phyloP scores from a whole-genome alignment of 1,284 basidiomycete genomes.

The Cutaneotrichosporon dermatis region DNA sequence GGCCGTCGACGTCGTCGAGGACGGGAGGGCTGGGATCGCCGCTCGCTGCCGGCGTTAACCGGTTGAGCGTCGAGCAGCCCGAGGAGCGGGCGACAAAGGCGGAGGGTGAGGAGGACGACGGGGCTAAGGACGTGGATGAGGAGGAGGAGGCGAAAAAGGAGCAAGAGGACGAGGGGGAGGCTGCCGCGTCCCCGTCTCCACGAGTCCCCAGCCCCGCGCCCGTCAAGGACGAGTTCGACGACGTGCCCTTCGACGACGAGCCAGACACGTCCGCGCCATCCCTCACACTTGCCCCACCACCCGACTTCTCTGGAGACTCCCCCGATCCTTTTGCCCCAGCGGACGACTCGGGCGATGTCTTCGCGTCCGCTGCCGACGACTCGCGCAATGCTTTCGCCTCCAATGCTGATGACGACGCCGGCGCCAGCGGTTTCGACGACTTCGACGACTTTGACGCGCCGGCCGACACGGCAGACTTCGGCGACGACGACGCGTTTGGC shows the following conservation, averaged over 20 bases:
- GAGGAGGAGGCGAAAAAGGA: not conserved
- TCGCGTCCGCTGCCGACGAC: too few species aligned
- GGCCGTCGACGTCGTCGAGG: not conserved
- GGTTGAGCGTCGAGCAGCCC: too few species aligned
- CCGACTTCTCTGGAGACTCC: not conserved
- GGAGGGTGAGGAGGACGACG: not conserved
- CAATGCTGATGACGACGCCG: conserved; percentile 45
- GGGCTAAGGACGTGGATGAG: not conserved
- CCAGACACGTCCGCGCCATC: too few species aligned
- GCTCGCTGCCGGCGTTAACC: too few species aligned
- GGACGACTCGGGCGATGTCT: not conserved
- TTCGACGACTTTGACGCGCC: conserved; percentile 52
- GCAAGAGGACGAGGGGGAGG: conserved; percentile 12
- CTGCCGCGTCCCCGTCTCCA: conserved; percentile 1
- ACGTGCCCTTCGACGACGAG: not conserved
- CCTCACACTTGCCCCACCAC: too few species aligned
- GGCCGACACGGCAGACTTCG: conserved; percentile 16
- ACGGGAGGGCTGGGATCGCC: too few species aligned
- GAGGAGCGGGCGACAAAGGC: not conserved
- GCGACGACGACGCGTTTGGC: conserved; percentile 45
- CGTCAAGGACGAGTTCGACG: not conserved
- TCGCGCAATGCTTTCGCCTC: not conserved
- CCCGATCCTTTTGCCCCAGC: not conserved
- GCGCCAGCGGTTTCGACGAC: conserved; percentile 65
- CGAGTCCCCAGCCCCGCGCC: not conserved